These are phyloP conservation scores for Daldinia bambusicola DNA, from an alignment of 495 filamentous ascomycete genomes.

Conservation along the genomic window DNA sequence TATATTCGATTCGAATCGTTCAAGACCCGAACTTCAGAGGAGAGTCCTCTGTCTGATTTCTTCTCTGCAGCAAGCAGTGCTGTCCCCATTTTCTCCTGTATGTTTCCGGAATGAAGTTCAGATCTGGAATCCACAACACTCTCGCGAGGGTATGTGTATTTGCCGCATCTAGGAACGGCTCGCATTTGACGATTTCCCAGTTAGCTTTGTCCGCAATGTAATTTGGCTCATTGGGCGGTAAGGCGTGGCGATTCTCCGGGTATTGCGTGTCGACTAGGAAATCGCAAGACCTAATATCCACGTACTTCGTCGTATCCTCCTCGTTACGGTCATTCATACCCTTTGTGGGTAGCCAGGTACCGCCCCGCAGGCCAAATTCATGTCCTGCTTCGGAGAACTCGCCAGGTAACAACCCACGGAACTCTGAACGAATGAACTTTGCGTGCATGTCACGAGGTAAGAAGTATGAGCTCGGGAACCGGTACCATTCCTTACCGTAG, in stretches of 20 bases:
- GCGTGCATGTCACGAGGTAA: constrained; percentile 80
- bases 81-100: constrained; percentile 80
- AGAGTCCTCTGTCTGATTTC: constrained; percentile 39
- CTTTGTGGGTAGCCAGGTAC: constrained; percentile 79
- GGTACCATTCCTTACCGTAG: constrained; percentile 98
- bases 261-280: constrained; percentile 92
- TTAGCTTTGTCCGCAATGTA: constrained; percentile 72
- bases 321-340: constrained; percentile 95
- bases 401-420: constrained; percentile 88
- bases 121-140: constrained; percentile 84
- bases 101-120: constrained; percentile 71
- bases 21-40: background rate
- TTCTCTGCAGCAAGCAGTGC: constrained; percentile 80
- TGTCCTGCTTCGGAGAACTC: constrained; percentile 79
- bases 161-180: constrained; percentile 81
- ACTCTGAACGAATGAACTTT: constrained; percentile 90
- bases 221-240: constrained; percentile 74
- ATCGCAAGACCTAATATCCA: constrained; percentile 75
- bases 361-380: constrained; percentile 72
- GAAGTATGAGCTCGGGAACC: constrained; percentile 93
- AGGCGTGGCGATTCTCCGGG: constrained; percentile 56
- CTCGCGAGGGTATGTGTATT: constrained; percentile 78
- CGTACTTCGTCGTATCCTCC: constrained; percentile 90
- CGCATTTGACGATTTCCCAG: constrained; percentile 81
- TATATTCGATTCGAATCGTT: constrained; percentile 9